phyloP scores from a whole-genome alignment of 2,329 filamentous ascomycete genomes.

The Fusarium xyrophilum region DNA sequence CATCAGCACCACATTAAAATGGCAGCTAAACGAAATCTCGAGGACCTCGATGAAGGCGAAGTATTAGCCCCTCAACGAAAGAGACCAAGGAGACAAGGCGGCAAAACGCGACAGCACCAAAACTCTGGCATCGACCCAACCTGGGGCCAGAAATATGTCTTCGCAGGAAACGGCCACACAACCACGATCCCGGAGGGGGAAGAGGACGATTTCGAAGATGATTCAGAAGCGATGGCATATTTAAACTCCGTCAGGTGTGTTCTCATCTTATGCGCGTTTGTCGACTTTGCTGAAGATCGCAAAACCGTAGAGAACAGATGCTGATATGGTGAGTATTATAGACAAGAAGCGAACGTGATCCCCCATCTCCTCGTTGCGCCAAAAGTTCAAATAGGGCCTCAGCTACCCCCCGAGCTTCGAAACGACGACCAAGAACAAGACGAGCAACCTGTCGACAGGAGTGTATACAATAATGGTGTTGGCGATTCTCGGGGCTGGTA shows the following conservation, averaged over 20 bases:
- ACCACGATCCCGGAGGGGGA: slow-evolving; percentile 57
- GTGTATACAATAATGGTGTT: slow-evolving; percentile 56
- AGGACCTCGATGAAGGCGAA: slow-evolving; percentile 44
- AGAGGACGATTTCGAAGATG: slow-evolving; percentile 71
- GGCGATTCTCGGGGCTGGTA: slow-evolving; percentile 71
- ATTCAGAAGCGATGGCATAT: slow-evolving; percentile 73
- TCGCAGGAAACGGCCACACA: slow-evolving; percentile 66
- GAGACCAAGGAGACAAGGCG: slow-evolving; percentile 41
- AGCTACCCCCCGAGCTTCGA: slow-evolving; percentile 51
- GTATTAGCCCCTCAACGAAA: slow-evolving; percentile 38
- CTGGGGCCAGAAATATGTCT: slow-evolving; percentile 75
- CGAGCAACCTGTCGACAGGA: slow-evolving; percentile 47
- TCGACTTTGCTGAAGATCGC: slow-evolving; percentile 42
- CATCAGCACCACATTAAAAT: slow-evolving; percentile 34
- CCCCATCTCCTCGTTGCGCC: slow-evolving; percentile 74
- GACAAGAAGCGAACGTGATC: slow-evolving; percentile 76
- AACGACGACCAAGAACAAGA: slow-evolving; percentile 39
- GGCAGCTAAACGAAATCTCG: slow-evolving; percentile 47
- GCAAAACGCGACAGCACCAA: slow-evolving; percentile 50
- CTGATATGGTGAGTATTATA: slow-evolving; percentile 64
- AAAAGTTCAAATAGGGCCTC: slow-evolving; percentile 60
- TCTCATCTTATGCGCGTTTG: not conserved
- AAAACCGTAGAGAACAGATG: slow-evolving; percentile 35
- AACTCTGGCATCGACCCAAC: slow-evolving; percentile 64
- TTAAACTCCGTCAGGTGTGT: slow-evolving; percentile 73